Conservation (phyloP, 2,329 filamentous ascomycete species). For the Macrophomina pseudophaseolina region DNA sequence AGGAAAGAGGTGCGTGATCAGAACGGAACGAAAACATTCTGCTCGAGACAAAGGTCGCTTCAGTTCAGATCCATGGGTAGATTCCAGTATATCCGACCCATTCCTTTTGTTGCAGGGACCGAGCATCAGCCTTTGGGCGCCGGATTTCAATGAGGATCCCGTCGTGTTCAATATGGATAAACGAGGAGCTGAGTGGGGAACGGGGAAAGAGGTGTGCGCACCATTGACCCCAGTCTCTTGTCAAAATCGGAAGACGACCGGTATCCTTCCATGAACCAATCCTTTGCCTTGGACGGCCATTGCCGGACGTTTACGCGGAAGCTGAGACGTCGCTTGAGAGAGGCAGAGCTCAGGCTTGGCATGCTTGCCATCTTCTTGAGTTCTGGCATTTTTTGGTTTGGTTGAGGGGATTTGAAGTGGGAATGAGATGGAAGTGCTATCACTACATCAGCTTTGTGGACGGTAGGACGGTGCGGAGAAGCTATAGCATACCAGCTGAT, state of each 20-base stretch:
- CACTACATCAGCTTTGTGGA: neutral
- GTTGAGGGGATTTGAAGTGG: neutral
- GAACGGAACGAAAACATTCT: slow-evolving; percentile 18
- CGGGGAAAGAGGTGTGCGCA: neutral
- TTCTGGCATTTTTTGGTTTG: neutral
- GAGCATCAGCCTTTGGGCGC: neutral
- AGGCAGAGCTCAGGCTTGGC: neutral
- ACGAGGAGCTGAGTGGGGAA: neutral
- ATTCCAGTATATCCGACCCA: slow-evolving; percentile 22
- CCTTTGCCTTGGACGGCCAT: slow-evolving; percentile 6
- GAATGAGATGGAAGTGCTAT: neutral
- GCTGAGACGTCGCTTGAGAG: slow-evolving; percentile 8
- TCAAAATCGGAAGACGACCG: slow-evolving; percentile 5
- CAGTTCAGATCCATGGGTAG: slow-evolving; percentile 19
- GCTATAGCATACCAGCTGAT: neutral
- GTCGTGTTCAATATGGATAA: neutral
- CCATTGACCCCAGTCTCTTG: slow-evolving; percentile 12
- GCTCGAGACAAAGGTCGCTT: neutral
- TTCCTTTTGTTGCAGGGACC: neutral
- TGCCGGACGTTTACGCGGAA: neutral
- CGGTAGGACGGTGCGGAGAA: slow-evolving; percentile 4
- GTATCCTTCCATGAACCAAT: slow-evolving; percentile 21
- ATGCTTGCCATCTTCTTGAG: slow-evolving; percentile 16
- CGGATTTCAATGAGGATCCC: neutral
- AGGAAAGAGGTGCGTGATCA: neutral